A percentile compares a stretch with the other conserved stretches of the same genome.
phyloP scores from a whole-genome alignment of 1,284 basidiomycete genomes.

The Schizophyllum amplum region DNA sequence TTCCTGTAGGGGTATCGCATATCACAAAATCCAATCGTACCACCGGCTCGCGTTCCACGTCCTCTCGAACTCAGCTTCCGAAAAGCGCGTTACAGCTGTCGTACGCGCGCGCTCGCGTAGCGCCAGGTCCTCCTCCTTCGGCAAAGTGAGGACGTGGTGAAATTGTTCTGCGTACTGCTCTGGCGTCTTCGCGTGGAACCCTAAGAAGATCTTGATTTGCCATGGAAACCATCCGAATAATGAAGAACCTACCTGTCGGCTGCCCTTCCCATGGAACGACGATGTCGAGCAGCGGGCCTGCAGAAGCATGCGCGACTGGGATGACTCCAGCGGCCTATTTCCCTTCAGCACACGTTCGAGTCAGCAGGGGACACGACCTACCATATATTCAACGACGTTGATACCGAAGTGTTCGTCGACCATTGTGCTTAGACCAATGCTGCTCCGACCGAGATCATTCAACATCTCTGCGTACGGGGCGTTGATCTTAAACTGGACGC shows the following conservation, averaged over 20 bases:
- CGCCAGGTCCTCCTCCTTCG: conserved; percentile 42
- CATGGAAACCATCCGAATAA: background rate
- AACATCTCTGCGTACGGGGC: conserved; percentile 72
- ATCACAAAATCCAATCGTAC: conserved; percentile 27
- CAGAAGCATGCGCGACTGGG: conserved; percentile 88
- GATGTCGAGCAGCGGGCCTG: conserved; percentile 89
- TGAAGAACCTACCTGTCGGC: conserved; percentile 50
- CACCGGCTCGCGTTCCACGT: conserved; percentile 66
- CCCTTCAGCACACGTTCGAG: conserved; percentile 1
- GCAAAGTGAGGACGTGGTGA: conserved; percentile 56
- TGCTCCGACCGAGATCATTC: conserved; percentile 60
- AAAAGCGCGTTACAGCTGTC: conserved; percentile 68
- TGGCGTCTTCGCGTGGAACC: conserved; percentile 74
- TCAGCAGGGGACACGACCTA: conserved; percentile 24
- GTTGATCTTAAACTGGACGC: conserved; percentile 80
- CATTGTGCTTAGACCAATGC: conserved; percentile 94
- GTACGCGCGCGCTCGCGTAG: conserved; percentile 66
- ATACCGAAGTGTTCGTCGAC: conserved; percentile 99
- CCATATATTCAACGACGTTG: conserved; percentile 97
- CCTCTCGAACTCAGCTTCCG: conserved; percentile 67
- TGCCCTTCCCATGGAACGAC: conserved; percentile 70
- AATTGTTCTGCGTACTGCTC: conserved; percentile 69
- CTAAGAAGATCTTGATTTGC: conserved; percentile 30
- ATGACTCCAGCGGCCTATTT: conserved; percentile 86
- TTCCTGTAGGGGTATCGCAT: background rate